Evolutionary conservation across 2,329 filamentous ascomycete genomes (phyloP).

Genomic region (Fusarium fujikuroi): DNA sequence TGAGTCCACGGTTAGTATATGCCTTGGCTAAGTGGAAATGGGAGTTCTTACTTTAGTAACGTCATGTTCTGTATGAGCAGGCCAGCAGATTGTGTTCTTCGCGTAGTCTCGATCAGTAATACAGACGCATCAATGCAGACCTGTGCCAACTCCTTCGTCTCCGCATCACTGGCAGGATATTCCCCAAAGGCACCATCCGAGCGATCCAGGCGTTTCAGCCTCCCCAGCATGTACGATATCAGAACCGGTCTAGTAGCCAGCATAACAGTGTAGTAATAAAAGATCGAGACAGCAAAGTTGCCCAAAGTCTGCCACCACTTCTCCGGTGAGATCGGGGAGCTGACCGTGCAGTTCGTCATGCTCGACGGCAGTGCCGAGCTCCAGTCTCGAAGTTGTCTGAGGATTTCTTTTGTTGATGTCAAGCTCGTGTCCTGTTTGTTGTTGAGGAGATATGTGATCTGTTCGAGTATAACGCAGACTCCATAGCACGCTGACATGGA

Average conservation of each 20-base stretch:
- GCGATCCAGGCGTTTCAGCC: neutral
- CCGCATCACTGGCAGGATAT: neutral
- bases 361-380: neutral
- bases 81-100: neutral
- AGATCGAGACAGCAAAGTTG: neutral
- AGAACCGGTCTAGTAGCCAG: neutral
- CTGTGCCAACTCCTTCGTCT: neutral
- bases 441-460: neutral
- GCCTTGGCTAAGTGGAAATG: fast-evolving
- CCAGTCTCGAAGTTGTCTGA: neutral
- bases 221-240: neutral
- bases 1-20: fast-evolving
- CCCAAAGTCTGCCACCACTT: neutral
- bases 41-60: neutral
- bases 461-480: neutral
- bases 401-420: neutral
- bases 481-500: neutral
- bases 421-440: neutral
- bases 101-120: neutral
- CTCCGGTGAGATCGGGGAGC: neutral
- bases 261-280: slow-evolving; percentile 1
- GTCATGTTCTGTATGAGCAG: neutral
- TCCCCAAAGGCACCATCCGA: neutral
- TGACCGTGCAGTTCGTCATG: neutral
- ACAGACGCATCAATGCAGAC: neutral